Conservation (phyloP, 331 rosid species). For the Cucumis variabilis region DNA sequence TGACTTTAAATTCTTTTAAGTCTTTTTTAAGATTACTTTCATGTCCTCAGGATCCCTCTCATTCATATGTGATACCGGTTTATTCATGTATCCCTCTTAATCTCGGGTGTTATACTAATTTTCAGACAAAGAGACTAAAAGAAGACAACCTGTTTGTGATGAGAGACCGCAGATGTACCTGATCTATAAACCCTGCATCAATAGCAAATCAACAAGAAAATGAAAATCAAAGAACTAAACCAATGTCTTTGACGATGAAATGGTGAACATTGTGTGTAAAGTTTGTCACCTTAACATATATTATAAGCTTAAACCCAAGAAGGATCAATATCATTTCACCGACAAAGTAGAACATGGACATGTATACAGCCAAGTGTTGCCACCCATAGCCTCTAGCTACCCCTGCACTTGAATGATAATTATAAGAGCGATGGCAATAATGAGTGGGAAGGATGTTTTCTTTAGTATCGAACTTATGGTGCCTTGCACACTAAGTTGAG, state of each 20-base stretch:
- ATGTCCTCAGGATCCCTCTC: background rate
- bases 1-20: too few relatives aligned
- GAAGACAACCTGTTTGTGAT: constrained; percentile 58
- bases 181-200: constrained; percentile 75
- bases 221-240: background rate
- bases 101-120: too few relatives aligned
- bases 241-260: background rate
- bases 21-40: too few relatives aligned
- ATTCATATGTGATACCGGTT: too few relatives aligned
- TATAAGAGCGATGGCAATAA: background rate
- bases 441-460: background rate
- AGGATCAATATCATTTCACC: too few relatives aligned
- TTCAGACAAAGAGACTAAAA: constrained; percentile 44
- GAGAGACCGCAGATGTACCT: constrained; percentile 72
- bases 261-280: background rate
- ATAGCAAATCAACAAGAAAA: constrained; percentile 16
- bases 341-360: too few relatives aligned
- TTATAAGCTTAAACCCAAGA: constrained; percentile 63
- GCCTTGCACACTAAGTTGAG: constrained; percentile 70
- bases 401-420: constrained; percentile 48
- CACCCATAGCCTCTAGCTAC: constrained; percentile 84
- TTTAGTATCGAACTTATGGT: constrained; percentile 57
- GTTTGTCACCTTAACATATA: constrained; percentile 57
- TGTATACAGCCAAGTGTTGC: too few relatives aligned
- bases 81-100: too few relatives aligned